Conservation (phyloP, 1,284 basidiomycete species). For the Tetrapyrgos nigripes region DNA sequence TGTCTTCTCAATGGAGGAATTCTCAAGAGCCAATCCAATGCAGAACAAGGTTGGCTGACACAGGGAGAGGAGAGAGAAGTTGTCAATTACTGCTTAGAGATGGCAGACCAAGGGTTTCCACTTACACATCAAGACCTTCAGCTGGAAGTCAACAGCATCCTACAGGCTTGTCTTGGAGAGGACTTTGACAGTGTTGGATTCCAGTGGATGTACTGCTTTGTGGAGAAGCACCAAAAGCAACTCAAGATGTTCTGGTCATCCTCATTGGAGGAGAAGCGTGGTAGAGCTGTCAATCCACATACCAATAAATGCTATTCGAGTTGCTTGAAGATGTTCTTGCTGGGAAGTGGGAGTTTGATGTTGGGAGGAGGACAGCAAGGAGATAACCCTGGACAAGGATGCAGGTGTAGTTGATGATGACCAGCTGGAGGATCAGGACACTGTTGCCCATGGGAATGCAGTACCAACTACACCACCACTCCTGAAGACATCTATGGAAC, state of each 20-base stretch:
- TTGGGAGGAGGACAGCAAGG: too few species aligned
- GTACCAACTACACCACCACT: background rate
- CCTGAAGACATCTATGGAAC: constrained; percentile 18
- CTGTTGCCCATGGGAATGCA: too few species aligned
- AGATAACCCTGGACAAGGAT: too few species aligned
- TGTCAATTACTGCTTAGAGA: constrained; percentile 30
- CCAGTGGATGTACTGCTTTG: constrained; percentile 43
- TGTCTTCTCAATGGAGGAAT: constrained; percentile 15
- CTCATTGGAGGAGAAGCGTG: constrained; percentile 36
- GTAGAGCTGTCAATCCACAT: constrained; percentile 40
- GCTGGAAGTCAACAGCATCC: constrained; percentile 39
- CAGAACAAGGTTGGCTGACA: constrained; percentile 28
- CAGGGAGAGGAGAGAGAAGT: constrained; percentile 30
- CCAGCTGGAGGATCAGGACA: too few species aligned
- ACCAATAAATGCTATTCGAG: constrained; percentile 38
- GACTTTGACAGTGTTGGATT: constrained; percentile 43
- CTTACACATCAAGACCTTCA: constrained; percentile 36
- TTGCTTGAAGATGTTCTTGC: background rate
- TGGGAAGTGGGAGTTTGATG: too few species aligned
- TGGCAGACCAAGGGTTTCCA: constrained; percentile 35
- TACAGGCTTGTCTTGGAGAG: constrained; percentile 27
- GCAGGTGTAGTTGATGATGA: too few species aligned
- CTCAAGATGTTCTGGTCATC: constrained; percentile 33
- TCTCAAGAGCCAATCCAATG: constrained; percentile 25
- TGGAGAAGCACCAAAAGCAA: constrained; percentile 34